Base-by-base conservation (phyloP, 2,329 filamentous ascomycete genomes). In the Alternaria brassicicola region DNA sequence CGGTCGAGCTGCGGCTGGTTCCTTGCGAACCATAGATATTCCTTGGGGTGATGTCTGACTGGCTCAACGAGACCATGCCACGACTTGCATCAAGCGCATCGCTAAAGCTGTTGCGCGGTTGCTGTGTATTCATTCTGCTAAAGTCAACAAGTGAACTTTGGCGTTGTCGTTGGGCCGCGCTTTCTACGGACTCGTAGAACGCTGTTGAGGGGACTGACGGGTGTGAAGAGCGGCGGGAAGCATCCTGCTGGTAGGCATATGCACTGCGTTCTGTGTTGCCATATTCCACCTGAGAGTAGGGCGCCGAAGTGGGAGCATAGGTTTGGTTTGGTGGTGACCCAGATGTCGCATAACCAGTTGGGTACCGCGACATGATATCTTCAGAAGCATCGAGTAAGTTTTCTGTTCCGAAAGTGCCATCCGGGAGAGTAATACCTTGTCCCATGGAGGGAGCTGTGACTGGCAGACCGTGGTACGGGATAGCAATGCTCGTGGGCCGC, bases 41-140 rank as follows among this genome's bases (percentile, higher is more conserved):
- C 62, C 93, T 85, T 4, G 65, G 65, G 1, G 93, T 97, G 70
- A 88, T 79, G 69, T 97, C 93, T 8, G 73, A 68, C 80, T 97
- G 93, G 84, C 92, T 96, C 85, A 98, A 91, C 35, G 93, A 92
- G 25, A 97, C 86, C 91, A 98, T 97, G 68, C 93, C 92, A 61
- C 95, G 90, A 76, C 93, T 93, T 23, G 93, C 93, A 76, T 97
- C 94, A 55, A 98, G 87, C 26, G 92, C 92, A 74, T 97, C 94
- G 66, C 89, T 91, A 76, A 93, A 96, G 68, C 88, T 89, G 68
- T 89, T 84, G 54, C 84, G 82, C 48, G 82, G 88, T 81, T 69
- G 70, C 79, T 75, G 85, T 50, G 86, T 79, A 65, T 80, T 82
- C 76, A 87, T 85, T 79, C 85, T 84, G 76, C 81, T 79, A 78